Percentiles rank a stretch among this genome's conserved stretches.
Evolutionary conservation across 768 basidiomycete genomes (phyloP).

Genomic region (Candolleomyces eurysporus): DNA sequence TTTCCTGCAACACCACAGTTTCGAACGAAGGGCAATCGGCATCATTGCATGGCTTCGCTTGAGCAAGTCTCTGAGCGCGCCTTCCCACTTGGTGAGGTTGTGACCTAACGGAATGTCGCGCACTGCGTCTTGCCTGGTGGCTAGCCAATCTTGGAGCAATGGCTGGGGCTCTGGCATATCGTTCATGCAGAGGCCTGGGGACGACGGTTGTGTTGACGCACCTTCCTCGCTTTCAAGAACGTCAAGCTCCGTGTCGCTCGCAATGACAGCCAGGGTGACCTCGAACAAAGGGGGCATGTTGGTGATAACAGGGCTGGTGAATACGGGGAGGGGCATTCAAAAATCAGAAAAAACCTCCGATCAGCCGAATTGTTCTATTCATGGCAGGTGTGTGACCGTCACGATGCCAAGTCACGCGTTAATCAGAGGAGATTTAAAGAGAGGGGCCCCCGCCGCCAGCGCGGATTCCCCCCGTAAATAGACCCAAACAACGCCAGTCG

Average conservation of each 20-base stretch:
- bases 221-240: background rate
- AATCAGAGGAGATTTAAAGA: conserved; percentile 64
- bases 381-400: conserved; percentile 31
- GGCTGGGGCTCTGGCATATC: background rate
- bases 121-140: background rate
- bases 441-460: conserved; percentile 36
- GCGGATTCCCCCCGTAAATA: conserved; percentile 57
- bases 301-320: background rate
- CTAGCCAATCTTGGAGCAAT: background rate
- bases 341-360: background rate
- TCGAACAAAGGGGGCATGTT: background rate
- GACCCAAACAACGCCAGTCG: conserved; percentile 34
- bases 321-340: too few relatives aligned
- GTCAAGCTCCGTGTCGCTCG: background rate
- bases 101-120: background rate
- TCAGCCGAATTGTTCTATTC: conserved; percentile 7
- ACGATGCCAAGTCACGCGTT: conserved; percentile 35
- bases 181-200: background rate
- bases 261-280: background rate
- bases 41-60: background rate
- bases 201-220: background rate
- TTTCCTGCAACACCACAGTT: conserved; percentile 52
- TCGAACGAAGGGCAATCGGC: background rate
- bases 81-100: background rate
- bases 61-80: background rate